Evolutionary conservation across 2,329 filamentous ascomycete genomes (phyloP).

Genomic region (Aspergillus awamori): DNA sequence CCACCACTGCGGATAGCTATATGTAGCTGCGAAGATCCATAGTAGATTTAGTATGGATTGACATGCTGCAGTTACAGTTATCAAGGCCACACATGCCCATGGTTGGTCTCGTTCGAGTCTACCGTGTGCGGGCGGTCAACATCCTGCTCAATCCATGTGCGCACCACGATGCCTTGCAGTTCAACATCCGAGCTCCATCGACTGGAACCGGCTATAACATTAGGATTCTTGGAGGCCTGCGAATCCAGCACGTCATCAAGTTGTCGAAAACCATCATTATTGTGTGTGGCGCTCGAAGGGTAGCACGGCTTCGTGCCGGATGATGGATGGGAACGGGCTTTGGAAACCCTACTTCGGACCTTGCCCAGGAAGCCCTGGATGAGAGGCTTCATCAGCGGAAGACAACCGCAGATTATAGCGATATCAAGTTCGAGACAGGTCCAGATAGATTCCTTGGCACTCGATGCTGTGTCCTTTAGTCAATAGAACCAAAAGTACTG

Average conservation of each 20-base stretch:
- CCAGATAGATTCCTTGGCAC: conserved; percentile 26
- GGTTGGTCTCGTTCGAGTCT: neutral
- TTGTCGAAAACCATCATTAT: conserved; percentile 13
- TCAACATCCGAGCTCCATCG: conserved; percentile 12
- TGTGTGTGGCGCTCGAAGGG: conserved; percentile 1
- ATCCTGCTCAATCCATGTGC: conserved; percentile 11
- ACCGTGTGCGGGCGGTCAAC: neutral
- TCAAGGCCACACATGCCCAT: neutral
- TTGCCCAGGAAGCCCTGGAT: conserved; percentile 17
- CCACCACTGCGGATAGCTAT: neutral
- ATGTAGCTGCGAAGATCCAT: neutral
- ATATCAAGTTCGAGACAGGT: conserved; percentile 26
- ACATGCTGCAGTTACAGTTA: neutral
- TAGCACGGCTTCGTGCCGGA: conserved; percentile 11
- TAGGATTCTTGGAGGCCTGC: neutral
- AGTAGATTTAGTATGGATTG: neutral
- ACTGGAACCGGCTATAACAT: neutral
- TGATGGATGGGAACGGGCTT: conserved; percentile 8
- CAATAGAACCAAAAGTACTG: neutral
- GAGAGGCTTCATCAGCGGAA: conserved; percentile 23
- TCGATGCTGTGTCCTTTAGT: conserved; percentile 18
- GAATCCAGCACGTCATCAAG: conserved; percentile 9
- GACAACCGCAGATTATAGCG: conserved; percentile 27
- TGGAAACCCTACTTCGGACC: conserved; percentile 11
- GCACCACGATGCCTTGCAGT: conserved; percentile 13